Evolutionary conservation across 176 grass and related monocot genomes (phyloP).

Genomic region (Cocos nucifera): DNA sequence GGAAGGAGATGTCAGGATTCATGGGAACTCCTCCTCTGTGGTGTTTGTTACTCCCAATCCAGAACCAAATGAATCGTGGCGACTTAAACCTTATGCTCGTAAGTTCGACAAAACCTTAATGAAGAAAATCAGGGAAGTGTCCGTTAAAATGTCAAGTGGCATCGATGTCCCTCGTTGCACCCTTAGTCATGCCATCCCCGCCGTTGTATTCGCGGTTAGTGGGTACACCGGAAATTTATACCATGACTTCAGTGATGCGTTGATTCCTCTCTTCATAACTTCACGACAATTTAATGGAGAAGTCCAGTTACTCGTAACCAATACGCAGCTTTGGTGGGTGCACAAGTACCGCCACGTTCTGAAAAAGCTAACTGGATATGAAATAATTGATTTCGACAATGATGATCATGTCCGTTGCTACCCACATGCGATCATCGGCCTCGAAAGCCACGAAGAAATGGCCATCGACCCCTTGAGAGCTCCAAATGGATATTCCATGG

Average conservation of each 20-base stretch:
- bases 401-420: slow-evolving; percentile 9
- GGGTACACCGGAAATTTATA: slow-evolving; percentile 54
- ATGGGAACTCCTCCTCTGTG: slow-evolving; percentile 33
- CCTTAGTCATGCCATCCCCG: slow-evolving; percentile 30
- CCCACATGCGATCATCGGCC: not conserved
- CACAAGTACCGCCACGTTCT: not conserved
- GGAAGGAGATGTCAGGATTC: slow-evolving; percentile 56
- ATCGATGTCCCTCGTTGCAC: slow-evolving; percentile 35
- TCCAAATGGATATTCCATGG: slow-evolving; percentile 1
- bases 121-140: slow-evolving; percentile 21
- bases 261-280: slow-evolving; percentile 67
- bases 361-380: not conserved
- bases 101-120: slow-evolving; percentile 13
- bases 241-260: slow-evolving; percentile 65
- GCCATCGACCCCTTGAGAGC: not conserved
- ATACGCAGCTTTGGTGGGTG: not conserved
- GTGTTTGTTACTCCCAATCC: slow-evolving; percentile 24
- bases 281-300: slow-evolving; percentile 42
- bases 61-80: slow-evolving; percentile 25
- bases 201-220: slow-evolving; percentile 52
- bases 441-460: not conserved
- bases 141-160: slow-evolving; percentile 26
- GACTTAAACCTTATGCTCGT: slow-evolving; percentile 51
- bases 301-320: slow-evolving; percentile 29
- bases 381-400: slow-evolving; percentile 10